Evolutionary conservation across 2,329 filamentous ascomycete species (phyloP).

Genomic region (Ilyonectria mors-panacis): DNA sequence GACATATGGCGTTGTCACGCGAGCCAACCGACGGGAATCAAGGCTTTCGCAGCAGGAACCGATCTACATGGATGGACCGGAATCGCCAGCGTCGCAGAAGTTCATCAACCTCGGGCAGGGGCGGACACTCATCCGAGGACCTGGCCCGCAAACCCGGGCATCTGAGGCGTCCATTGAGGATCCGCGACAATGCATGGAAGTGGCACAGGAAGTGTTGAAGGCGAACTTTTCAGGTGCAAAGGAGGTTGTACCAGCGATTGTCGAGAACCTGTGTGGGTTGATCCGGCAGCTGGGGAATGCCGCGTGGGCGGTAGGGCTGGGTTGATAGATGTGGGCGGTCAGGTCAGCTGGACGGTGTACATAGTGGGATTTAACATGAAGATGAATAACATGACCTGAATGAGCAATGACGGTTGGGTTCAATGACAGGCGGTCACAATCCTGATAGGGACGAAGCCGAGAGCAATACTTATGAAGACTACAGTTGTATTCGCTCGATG

Average conservation of each 20-base stretch:
- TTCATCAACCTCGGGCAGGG: slow-evolving; percentile 72
- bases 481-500: background rate
- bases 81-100: slow-evolving; percentile 67
- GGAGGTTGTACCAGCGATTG: slow-evolving; percentile 69
- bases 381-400: background rate
- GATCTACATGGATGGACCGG: slow-evolving; percentile 70
- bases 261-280: slow-evolving; percentile 77
- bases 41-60: slow-evolving; percentile 54
- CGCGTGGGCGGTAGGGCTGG: slow-evolving; percentile 57
- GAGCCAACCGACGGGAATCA: slow-evolving; percentile 55
- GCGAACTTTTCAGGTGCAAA: slow-evolving; percentile 64
- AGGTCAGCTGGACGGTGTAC: background rate
- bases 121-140: slow-evolving; percentile 63
- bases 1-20: slow-evolving; percentile 75
- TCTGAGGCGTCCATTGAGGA: slow-evolving; percentile 65
- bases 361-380: background rate
- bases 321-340: slow-evolving; percentile 32
- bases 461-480: background rate
- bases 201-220: slow-evolving; percentile 70
- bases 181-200: slow-evolving; percentile 71
- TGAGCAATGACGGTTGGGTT: background rate
- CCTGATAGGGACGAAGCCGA: background rate
- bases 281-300: slow-evolving; percentile 73
- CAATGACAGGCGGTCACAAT: background rate
- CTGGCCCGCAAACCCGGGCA: slow-evolving; percentile 47